These are phyloP conservation scores for Scenedesmus sp. DNA, from an alignment of 163 green algal species.

Conservation along the genomic window DNA sequence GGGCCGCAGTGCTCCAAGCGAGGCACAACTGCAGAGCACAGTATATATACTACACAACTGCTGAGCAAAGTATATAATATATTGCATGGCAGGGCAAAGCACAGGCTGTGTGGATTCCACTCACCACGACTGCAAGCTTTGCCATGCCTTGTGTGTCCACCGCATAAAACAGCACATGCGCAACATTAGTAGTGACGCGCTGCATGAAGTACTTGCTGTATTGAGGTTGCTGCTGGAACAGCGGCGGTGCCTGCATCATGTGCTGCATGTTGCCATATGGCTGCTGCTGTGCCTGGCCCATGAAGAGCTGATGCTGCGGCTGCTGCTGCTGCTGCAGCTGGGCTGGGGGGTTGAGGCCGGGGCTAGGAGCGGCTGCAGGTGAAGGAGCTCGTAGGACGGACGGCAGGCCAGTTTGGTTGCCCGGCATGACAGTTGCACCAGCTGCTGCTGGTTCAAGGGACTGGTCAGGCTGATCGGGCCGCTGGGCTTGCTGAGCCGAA, in stretches of 20 bases:
- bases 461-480: not conserved
- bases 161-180: constrained; percentile 63
- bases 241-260: not conserved
- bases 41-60: not conserved
- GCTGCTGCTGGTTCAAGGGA: not conserved
- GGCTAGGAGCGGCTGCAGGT: not conserved
- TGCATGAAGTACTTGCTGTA: constrained; percentile 52
- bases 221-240: not conserved
- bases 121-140: constrained; percentile 62
- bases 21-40: no score
- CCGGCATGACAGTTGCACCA: not conserved
- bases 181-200: constrained; percentile 45
- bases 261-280: not conserved
- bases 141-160: constrained; percentile 52
- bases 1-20: not conserved
- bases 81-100: no score
- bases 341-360: not conserved
- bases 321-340: constrained; percentile 3
- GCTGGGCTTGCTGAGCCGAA: constrained; percentile 1
- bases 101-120: not conserved
- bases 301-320: not conserved
- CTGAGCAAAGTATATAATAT: no score
- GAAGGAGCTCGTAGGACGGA: not conserved
- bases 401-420: not conserved
- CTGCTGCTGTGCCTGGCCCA: not conserved